phyloP scores from a whole-genome alignment of 306 rosid genomes.

The Begonia fuchsioides region DNA sequence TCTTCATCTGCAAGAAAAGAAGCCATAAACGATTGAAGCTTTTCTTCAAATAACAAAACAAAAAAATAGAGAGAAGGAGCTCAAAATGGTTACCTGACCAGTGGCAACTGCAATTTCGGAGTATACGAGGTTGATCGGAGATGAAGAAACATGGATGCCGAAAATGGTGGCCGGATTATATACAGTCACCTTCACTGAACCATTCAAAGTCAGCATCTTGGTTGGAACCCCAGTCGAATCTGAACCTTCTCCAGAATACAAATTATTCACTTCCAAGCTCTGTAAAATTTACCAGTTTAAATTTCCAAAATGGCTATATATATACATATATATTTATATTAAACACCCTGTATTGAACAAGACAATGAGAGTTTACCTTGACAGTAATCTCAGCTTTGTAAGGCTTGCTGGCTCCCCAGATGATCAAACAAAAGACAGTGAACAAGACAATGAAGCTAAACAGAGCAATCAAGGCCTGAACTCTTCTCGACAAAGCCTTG shows the following conservation, averaged over 20 bases:
- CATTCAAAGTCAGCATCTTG: conserved; percentile 68
- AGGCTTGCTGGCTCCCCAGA: conserved; percentile 91
- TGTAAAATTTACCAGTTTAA: conserved; percentile 14
- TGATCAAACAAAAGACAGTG: conserved; percentile 67
- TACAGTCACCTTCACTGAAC: conserved; percentile 44
- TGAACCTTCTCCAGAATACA: conserved; percentile 69
- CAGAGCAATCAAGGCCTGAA: conserved; percentile 53
- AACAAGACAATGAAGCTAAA: conserved; percentile 49
- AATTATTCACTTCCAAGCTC: conserved; percentile 59
- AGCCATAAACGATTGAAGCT: not conserved
- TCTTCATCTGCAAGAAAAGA: conserved; percentile 48
- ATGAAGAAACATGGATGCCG: conserved; percentile 78
- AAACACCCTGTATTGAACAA: too few species aligned
- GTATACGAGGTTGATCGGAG: conserved; percentile 51
- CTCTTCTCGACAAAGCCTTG: conserved; percentile 36
- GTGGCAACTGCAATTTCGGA: conserved; percentile 64
- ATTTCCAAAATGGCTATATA: too few species aligned
- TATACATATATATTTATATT: too few species aligned
- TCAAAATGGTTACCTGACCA: conserved; percentile 48
- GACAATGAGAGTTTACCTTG: conserved; percentile 39
- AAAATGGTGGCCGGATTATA: conserved; percentile 83
- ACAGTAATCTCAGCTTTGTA: conserved; percentile 48
- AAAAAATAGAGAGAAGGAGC: not conserved
- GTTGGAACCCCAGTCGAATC: conserved; percentile 75
- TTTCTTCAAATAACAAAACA: too few species aligned